Base-by-base conservation (phyloP, 345 rosid genomes). In the Camelina sativa region DNA sequence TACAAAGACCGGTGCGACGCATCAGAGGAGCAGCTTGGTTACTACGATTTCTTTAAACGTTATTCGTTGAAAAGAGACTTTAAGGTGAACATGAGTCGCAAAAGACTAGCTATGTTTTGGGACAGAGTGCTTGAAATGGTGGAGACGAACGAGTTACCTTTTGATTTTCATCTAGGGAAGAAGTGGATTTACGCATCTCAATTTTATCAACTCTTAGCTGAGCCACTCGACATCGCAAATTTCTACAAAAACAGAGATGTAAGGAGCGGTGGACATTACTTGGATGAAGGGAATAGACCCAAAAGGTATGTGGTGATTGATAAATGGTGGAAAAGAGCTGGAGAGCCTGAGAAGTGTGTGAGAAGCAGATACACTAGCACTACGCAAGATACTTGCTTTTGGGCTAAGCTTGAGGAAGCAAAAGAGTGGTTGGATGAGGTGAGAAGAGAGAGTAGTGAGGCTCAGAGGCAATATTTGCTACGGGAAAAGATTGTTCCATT, bases 351-450 rank as follows among this genome's bases (percentile, higher is more conserved):
- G 10, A 65, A 50, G 60, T 65, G 53, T 22, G 52, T 10, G 34
- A 78, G 97, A 66, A 94, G 86, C 65, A 84, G 22, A 64, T 65
- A 65, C 13, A 84, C 99, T 0, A 78, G 90, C 74, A 20, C 79
- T 38, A 95, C 97, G 2, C 99, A 95, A 57, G 97, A 95, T 72
- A 71, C 97, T 19, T 85, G 90, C 67, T 95, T 95, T 58, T 90
- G 99, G 99, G 97, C 96, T 1, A 86, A 15, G 71, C 83, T 95
- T 37, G 97, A 95, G 83, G 89, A 89, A 80, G 96, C 93, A 5
- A 79, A 82, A 73, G 96, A 86, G 20, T 80, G 75, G 63, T 66
- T 89, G 3, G 82, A 87, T 63, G 76, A 2, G 12, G 50, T 81
- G 7, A 85, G 62, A 79, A 75, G 71, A 4, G 90, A 83, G 69